Conservation (phyloP, 192 early-diverging fungal species). For the Backusella luteola region DNA sequence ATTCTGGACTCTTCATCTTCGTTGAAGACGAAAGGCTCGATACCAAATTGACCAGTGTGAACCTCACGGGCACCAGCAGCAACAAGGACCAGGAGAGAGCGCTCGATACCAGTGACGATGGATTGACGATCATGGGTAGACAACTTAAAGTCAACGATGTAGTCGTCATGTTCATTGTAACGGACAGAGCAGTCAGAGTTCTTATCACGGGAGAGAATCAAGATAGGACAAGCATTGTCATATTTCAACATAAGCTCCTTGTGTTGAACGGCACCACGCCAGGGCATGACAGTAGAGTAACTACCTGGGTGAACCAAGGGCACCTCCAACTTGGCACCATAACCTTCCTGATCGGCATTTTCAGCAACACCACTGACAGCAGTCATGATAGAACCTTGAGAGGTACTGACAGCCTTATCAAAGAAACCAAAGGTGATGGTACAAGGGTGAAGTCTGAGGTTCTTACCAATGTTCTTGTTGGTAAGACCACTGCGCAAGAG, state of each 20-base stretch:
- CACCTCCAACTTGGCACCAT: constrained; percentile 68
- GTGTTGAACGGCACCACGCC: constrained; percentile 45
- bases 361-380: constrained; percentile 55
- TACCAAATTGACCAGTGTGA: constrained; percentile 45
- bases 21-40: constrained; percentile 36
- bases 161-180: constrained; percentile 41
- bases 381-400: constrained; percentile 66
- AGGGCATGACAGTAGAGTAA: constrained; percentile 44
- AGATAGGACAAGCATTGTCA: constrained; percentile 46
- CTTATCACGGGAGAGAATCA: constrained; percentile 63
- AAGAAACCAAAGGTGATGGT: constrained; percentile 64
- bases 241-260: constrained; percentile 52
- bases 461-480: constrained; percentile 67
- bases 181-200: constrained; percentile 45
- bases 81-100: constrained; percentile 50
- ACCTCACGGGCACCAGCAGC: constrained; percentile 65
- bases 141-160: constrained; percentile 49
- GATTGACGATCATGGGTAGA: constrained; percentile 53
- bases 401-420: constrained; percentile 43
- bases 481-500: constrained; percentile 63
- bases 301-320: constrained; percentile 53
- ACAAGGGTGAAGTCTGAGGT: constrained; percentile 68
- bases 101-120: constrained; percentile 44
- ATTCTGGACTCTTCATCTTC: constrained; percentile 35
- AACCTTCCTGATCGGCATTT: constrained; percentile 57